These are phyloP conservation scores for Durotheca rogersii DNA, from an alignment of 495 filamentous ascomycete genomes.

Conservation along the genomic window DNA sequence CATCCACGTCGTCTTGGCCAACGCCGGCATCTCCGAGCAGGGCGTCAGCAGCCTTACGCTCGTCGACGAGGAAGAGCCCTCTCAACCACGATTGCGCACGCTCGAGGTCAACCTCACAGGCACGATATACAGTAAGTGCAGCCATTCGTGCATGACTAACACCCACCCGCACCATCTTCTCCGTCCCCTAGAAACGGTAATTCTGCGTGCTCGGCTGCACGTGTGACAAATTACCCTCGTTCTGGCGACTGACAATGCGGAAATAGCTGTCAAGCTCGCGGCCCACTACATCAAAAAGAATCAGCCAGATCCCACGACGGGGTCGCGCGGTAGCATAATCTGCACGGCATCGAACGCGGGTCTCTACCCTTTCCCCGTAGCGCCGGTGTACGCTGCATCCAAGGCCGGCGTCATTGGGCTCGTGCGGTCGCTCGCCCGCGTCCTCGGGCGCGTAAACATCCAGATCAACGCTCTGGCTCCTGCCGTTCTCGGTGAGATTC, in stretches of 20 bases:
- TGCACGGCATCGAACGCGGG: constrained; percentile 61
- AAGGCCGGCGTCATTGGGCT: constrained; percentile 55
- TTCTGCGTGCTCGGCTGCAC: too few species aligned
- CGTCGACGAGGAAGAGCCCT: constrained; percentile 37
- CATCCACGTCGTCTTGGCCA: constrained; percentile 57
- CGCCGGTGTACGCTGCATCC: constrained; percentile 54
- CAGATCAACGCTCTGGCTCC: constrained; percentile 57
- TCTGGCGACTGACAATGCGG: not conserved
- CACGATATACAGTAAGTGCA: constrained; percentile 53
- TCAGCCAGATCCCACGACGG: constrained; percentile 7
- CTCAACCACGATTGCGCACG: constrained; percentile 43
- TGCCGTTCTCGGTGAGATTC: constrained; percentile 48
- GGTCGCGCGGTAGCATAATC: constrained; percentile 50
- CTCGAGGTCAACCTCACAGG: constrained; percentile 53
- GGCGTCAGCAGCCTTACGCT: constrained; percentile 36
- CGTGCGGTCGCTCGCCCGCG: constrained; percentile 48
- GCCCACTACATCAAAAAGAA: constrained; percentile 56
- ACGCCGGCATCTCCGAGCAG: constrained; percentile 56
- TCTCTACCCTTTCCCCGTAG: constrained; percentile 56
- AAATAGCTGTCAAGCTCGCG: constrained; percentile 52
- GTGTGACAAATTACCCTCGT: constrained; percentile 6
- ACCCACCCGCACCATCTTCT: too few species aligned
- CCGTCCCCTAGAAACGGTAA: too few species aligned
- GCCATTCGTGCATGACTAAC: too few species aligned
- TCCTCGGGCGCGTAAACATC: constrained; percentile 45